Base-by-base conservation (phyloP, 2,329 filamentous ascomycete species). In the Conoideocrella luteorostrata region DNA sequence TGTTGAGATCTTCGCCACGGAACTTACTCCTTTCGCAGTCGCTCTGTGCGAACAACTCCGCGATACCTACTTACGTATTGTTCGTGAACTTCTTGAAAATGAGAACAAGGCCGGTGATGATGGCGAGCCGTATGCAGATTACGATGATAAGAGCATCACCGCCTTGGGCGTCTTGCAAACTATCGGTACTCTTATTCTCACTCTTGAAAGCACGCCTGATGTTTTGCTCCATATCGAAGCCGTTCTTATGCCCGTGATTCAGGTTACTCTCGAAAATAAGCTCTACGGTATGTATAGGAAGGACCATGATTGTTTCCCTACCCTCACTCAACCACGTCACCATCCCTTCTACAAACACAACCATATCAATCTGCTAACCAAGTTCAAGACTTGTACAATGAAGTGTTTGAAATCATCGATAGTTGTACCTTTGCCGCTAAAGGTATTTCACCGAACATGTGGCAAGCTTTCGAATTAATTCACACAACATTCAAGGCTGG, bases 401-500 rank as follows among this genome's bases (percentile, higher is more conserved):
- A 98, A 63, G 82, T 97, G 5, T 98, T 98, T 55, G 93, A 98
- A 68, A 98, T 98, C 56, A 95, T 98, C 55, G 93, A 98, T 64
- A 96, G 89, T 74, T 98, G 93, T 74, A 98, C 93, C 7, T 98
- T 97, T 63, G 88, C 93, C 10, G 91, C 93, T 49, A 98, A 97
- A 74, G 79, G 80, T 46, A 97, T 98, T 54, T 96, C 93, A 1
- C 81, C 85, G 9, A 95, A 88, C 33, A 98, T 98, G 93, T 98
- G 93, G 93, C 84, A 91, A 66, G 91, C 93, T 2, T 98, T 98
- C 62, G 90, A 95, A 68, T 77, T 97, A 35, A 94, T 98, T 50
- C 91, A 97, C 68, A 81, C 87, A 52, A 96, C 91, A 1, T 98
- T 98, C 74, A 97, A 97, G 70, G 86, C 88, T 46, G 93, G 93